These are phyloP conservation scores for Iris pallida DNA, from an alignment of 116 monocot genomes.

Conservation along the genomic window DNA sequence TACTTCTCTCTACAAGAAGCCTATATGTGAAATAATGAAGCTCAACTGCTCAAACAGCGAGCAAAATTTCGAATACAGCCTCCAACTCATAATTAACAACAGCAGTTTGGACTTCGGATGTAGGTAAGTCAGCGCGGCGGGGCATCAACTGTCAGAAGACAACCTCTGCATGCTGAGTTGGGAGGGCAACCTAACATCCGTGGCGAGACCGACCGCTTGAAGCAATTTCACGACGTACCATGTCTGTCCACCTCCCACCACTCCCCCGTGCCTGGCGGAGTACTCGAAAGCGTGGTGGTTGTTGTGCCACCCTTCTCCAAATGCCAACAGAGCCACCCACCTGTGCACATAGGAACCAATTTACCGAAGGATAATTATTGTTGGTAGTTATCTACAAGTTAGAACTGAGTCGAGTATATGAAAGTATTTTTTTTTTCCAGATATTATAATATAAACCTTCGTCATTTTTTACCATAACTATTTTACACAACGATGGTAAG, in stretches of 20 bases:
- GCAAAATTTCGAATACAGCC: too few relatives aligned
- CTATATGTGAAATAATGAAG: too few relatives aligned
- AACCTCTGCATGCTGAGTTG: slow-evolving; percentile 10
- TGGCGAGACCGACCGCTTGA: slow-evolving; percentile 25
- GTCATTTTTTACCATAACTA: too few relatives aligned
- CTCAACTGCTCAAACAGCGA: too few relatives aligned
- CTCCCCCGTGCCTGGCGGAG: slow-evolving; percentile 42
- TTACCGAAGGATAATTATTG: not conserved
- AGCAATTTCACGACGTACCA: slow-evolving; percentile 34
- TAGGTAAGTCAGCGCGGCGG: not conserved
- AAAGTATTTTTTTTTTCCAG: not conserved
- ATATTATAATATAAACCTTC: too few relatives aligned
- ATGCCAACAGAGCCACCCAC: slow-evolving; percentile 10
- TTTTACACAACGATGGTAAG: too few relatives aligned
- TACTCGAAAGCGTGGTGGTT: slow-evolving; percentile 59
- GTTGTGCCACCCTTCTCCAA: slow-evolving; percentile 39
- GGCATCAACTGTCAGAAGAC: not conserved
- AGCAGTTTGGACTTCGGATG: not conserved
- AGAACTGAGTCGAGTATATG: not conserved
- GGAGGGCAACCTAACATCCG: slow-evolving; percentile 26
- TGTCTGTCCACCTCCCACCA: slow-evolving; percentile 52
- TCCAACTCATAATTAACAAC: too few relatives aligned
- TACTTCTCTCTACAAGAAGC: too few relatives aligned
- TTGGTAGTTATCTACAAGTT: not conserved
- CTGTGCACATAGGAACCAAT: not conserved